Base-by-base conservation (phyloP, 2,329 filamentous ascomycete species). In the Epichloe coenophiala region DNA sequence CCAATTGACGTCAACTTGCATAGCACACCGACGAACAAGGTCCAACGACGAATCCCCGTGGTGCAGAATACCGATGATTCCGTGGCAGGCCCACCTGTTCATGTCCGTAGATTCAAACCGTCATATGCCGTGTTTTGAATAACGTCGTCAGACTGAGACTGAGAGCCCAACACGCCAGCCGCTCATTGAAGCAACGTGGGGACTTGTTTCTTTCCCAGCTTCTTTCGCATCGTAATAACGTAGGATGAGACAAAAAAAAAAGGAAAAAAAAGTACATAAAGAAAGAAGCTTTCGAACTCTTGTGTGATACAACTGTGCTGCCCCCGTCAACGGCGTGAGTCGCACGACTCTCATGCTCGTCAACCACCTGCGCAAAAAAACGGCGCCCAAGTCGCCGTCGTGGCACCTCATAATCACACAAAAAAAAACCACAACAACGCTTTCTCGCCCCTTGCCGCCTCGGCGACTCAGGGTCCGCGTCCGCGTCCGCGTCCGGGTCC, bases 301-400 rank as follows among this genome's bases (percentile, higher is more conserved):
- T 9, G 8, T 9, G 8, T 9, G 9, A 31, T 31, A 31, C 8
- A 9, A 9, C 27, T 31, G 8, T 9, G 27, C 27, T 31, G 27
- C 8, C 8, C 27, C 27, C 27, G 80, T 86, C 61, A 86, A 86
- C 60, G 83, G 83, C n/a, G 83, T 86, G 44, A 84, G 79, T 58
- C 74, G 81, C 54, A 86, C 83, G 4, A 86, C 83, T 0, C 69
- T 81, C 57, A 84, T 81, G 70, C 73, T 86, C 48, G 78, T 86
- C 49, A 77, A 80, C 60, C 83, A 86, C 56, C 69, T 86, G 19
- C 75, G 80, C 51, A 68, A 68, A 68, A 68, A n/a, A 69, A 86
- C 56, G 82, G 80, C 19, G 81, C 76, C 11, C 72, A 80, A 17
- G 76, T 86, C 47, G 79, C 80, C 8, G 78, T 85, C 5, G 81